phyloP scores from a whole-genome alignment of 164 flowering plant genomes.

The Umbilicus rupestris region DNA sequence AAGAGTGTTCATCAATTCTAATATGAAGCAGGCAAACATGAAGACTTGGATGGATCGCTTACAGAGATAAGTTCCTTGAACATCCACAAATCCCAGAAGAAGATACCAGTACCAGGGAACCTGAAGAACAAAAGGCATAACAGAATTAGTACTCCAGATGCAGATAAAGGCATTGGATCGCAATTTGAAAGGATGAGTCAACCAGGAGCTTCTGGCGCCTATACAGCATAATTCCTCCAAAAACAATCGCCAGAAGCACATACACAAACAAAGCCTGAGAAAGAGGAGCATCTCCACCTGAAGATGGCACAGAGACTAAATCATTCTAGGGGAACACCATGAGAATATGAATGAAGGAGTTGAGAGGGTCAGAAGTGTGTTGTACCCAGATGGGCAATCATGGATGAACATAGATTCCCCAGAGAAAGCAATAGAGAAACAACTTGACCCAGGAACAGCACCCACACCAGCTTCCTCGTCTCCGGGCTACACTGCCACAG shows the following conservation, averaged over 20 bases:
- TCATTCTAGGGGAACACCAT: background rate
- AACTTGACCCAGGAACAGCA: conserved; percentile 44
- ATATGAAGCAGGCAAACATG: background rate
- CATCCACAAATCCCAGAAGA: conserved; percentile 55
- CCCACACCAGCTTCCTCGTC: background rate
- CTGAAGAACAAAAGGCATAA: conserved; percentile 22
- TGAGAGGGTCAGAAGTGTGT: background rate
- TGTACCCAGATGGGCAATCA: conserved; percentile 40
- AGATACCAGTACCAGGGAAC: conserved; percentile 86
- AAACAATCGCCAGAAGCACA: conserved; percentile 44
- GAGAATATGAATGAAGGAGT: background rate
- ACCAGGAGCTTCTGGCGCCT: conserved; percentile 45
- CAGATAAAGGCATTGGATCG: background rate
- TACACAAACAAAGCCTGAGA: conserved; percentile 52
- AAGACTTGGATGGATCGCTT: conserved; percentile 10
- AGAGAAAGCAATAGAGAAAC: conserved; percentile 41
- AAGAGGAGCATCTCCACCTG: conserved; percentile 66
- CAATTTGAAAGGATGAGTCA: background rate
- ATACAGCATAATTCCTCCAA: conserved; percentile 46
- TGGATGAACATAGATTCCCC: conserved; percentile 40
- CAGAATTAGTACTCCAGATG: background rate
- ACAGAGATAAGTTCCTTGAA: conserved; percentile 76
- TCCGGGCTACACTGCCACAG: background rate
- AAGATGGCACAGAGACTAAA: conserved; percentile 4
- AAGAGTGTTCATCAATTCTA: too few relatives aligned